These are phyloP conservation scores for Neurospora sublineolata DNA, from an alignment of 495 filamentous ascomycete species.

Conservation along the genomic window DNA sequence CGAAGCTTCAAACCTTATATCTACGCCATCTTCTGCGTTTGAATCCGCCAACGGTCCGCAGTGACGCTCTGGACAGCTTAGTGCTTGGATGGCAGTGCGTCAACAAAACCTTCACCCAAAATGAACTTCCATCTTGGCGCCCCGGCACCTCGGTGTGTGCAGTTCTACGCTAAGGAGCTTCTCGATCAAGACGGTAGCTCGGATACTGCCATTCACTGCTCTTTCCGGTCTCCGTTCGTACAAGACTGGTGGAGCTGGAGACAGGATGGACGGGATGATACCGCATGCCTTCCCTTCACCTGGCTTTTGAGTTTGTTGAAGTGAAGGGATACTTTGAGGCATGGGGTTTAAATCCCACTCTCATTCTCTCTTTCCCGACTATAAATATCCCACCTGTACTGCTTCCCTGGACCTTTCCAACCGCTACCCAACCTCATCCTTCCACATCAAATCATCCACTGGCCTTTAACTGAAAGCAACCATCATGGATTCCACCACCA, in stretches of 20 bases:
- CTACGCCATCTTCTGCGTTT: background rate
- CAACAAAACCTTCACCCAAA: background rate
- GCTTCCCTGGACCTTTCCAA: background rate
- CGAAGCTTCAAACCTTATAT: background rate
- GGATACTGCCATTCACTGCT: background rate
- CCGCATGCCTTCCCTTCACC: background rate
- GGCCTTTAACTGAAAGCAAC: background rate
- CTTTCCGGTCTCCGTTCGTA: background rate
- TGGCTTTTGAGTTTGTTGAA: background rate
- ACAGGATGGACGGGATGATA: background rate
- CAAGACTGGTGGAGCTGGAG: background rate
- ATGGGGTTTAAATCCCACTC: background rate
- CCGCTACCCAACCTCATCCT: background rate
- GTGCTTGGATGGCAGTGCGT: background rate
- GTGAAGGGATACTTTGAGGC: background rate
- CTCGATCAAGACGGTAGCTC: background rate
- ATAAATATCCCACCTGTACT: background rate
- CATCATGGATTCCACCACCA: background rate
- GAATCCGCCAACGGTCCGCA: background rate
- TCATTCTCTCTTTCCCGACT: background rate
- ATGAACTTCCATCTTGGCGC: background rate
- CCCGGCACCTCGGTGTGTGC: background rate
- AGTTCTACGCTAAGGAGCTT: background rate
- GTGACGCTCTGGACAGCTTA: background rate
- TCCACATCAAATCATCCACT: background rate